Conservation (phyloP, 495 filamentous ascomycete species). For the Aspergillus hancockii region DNA sequence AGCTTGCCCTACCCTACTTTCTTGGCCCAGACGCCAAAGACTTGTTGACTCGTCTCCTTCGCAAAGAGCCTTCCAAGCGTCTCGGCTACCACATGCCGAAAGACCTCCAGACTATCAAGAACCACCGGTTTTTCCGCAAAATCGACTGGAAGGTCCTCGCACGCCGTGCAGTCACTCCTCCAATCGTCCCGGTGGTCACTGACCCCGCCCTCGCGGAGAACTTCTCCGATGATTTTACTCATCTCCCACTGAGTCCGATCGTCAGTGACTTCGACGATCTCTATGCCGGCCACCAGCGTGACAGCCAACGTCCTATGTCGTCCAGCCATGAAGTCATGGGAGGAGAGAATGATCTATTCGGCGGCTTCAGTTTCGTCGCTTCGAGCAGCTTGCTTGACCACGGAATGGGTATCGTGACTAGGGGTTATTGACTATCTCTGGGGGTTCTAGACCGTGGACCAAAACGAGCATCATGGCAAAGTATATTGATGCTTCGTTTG, state of each 20-base stretch:
- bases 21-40: conserved; percentile 89
- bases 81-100: conserved; percentile 85
- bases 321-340: conserved; percentile 17
- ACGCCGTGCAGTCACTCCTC: conserved; percentile 74
- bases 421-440: conserved; percentile 26
- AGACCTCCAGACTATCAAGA: conserved; percentile 83
- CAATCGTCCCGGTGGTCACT: conserved; percentile 88
- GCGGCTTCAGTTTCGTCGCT: conserved; percentile 95
- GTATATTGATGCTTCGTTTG: not conserved
- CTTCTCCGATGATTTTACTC: conserved; percentile 85
- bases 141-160: conserved; percentile 89
- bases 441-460: not conserved
- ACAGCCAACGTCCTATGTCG: conserved; percentile 20
- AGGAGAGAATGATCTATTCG: conserved; percentile 73
- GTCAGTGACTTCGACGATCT: conserved; percentile 43
- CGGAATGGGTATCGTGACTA: conserved; percentile 33
- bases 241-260: conserved; percentile 75
- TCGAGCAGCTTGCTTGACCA: conserved; percentile 80
- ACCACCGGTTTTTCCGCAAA: conserved; percentile 93
- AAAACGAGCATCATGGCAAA: not conserved
- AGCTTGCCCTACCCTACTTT: conserved; percentile 83
- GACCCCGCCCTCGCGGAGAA: conserved; percentile 96
- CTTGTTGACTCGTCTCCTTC: conserved; percentile 80
- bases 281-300: conserved; percentile 32
- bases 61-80: conserved; percentile 87